Percentiles rank a stretch among this genome's conserved stretches.
phyloP scores from a whole-genome alignment of 352 stramenopile genomes.

The Globisporangium polare region DNA sequence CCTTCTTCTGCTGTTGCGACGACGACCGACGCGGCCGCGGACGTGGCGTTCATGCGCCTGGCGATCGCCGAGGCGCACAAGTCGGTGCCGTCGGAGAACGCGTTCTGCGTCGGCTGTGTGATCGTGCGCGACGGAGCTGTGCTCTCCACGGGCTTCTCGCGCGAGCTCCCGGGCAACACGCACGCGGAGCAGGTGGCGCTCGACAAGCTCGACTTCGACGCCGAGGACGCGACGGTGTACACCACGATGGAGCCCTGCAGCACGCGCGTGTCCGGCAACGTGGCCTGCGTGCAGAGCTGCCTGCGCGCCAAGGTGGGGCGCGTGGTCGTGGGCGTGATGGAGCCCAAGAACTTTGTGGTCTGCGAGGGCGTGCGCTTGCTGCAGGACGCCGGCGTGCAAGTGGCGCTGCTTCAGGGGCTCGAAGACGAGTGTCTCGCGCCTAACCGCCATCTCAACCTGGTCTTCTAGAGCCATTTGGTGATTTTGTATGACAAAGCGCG shows the following conservation, averaged over 20 bases:
- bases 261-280: slow-evolving; percentile 79
- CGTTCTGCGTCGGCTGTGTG: slow-evolving; percentile 83
- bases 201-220: slow-evolving; percentile 72
- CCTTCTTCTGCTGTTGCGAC: background rate
- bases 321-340: slow-evolving; percentile 82
- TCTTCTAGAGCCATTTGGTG: slow-evolving; percentile 26
- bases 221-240: slow-evolving; percentile 69
- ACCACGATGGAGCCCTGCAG: slow-evolving; percentile 90
- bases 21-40: slow-evolving; percentile 9
- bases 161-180: slow-evolving; percentile 85
- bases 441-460: slow-evolving; percentile 66
- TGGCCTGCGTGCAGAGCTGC: slow-evolving; percentile 77
- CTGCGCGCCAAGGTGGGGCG: slow-evolving; percentile 57
- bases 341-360: slow-evolving; percentile 85
- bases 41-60: slow-evolving; percentile 67
- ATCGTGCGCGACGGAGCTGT: slow-evolving; percentile 54
- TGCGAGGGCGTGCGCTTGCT: slow-evolving; percentile 80
- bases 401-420: slow-evolving; percentile 66
- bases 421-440: slow-evolving; percentile 72
- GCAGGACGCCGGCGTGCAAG: slow-evolving; percentile 55
- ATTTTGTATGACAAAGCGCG: background rate
- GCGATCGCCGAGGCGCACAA: slow-evolving; percentile 80
- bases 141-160: slow-evolving; percentile 74
- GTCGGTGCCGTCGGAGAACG: slow-evolving; percentile 61
- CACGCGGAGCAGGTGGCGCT: slow-evolving; percentile 87